Conservation (phyloP, 2,329 filamentous ascomycete genomes). For the Monilinia polystroma region DNA sequence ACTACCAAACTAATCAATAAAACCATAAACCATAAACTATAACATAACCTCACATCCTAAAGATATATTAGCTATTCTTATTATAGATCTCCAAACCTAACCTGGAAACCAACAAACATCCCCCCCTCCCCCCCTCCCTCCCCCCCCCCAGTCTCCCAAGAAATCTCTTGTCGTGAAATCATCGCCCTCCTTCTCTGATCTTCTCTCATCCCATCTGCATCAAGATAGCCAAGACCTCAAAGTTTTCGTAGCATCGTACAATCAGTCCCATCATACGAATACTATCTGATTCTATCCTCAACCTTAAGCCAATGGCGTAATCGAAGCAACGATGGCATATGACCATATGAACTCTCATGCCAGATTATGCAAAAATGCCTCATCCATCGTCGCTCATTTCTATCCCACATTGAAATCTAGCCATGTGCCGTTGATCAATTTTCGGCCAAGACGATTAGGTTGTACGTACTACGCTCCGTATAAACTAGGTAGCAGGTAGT, state of each 20-base stretch:
- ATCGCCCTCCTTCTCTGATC: constrained; percentile 7
- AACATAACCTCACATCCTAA: too few relatives aligned
- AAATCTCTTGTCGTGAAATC: constrained; percentile 5
- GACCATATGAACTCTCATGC: too few relatives aligned
- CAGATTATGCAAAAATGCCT: neutral
- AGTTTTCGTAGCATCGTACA: constrained; percentile 17
- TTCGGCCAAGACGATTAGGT: constrained; percentile 17
- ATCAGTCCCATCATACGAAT: too few relatives aligned
- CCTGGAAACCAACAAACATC: too few relatives aligned
- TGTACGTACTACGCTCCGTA: too few relatives aligned
- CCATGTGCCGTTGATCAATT: constrained; percentile 14
- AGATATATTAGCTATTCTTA: too few relatives aligned
- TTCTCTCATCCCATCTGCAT: neutral
- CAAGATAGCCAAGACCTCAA: constrained; percentile 12
- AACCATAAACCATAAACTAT: too few relatives aligned
- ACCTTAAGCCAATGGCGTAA: neutral
- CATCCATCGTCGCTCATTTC: constrained; percentile 14
- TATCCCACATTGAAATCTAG: neutral
- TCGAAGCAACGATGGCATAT: too few relatives aligned
- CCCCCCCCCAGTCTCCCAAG: neutral
- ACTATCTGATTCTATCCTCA: neutral
- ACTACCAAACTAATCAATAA: too few relatives aligned
- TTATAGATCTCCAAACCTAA: too few relatives aligned
- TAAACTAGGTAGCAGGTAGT: too few relatives aligned
- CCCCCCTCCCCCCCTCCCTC: too few relatives aligned